These are phyloP conservation scores for Blastocystis sp. DNA, from an alignment of 352 stramenopile genomes.

Conservation along the genomic window DNA sequence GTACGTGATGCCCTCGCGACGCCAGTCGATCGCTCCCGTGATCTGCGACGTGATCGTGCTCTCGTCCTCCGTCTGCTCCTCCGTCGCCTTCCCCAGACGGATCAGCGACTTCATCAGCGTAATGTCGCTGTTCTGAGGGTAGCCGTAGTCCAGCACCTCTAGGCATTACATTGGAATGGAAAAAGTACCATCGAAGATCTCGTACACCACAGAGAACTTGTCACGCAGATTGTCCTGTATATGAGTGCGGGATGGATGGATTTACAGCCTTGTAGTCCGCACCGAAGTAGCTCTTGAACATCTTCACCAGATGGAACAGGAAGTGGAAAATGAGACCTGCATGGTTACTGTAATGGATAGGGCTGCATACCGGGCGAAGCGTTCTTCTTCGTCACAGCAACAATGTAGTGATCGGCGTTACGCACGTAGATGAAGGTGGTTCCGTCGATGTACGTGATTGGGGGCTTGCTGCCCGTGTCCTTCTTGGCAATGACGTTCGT, in stretches of 20 bases:
- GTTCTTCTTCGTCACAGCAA: constrained; percentile 86
- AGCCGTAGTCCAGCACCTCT: constrained; percentile 97
- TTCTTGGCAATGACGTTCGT: constrained; percentile 84
- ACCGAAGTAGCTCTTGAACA: constrained; percentile 60
- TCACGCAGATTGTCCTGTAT: constrained; percentile 88
- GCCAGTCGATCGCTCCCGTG: constrained; percentile 58
- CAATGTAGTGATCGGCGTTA: constrained; percentile 92
- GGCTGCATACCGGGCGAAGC: too few relatives aligned
- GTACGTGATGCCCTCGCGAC: constrained; percentile 88
- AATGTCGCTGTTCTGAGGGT: constrained; percentile 91
- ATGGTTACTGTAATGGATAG: too few relatives aligned
- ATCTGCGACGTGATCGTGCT: constrained; percentile 77
- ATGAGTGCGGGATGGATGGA: constrained; percentile 65
- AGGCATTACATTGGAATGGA: background rate
- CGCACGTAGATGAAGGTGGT: constrained; percentile 92
- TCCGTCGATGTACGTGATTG: constrained; percentile 86
- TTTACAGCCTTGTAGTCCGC: constrained; percentile 53
- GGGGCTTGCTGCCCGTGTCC: constrained; percentile 81
- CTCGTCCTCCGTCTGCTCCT: constrained; percentile 69
- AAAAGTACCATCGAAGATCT: constrained; percentile 79
- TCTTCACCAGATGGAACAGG: constrained; percentile 58
- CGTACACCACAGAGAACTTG: constrained; percentile 96
- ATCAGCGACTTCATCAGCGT: constrained; percentile 82
- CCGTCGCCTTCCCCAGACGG: constrained; percentile 64
- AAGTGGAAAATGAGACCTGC: constrained; percentile 60